Percentiles rank a stretch among this genome's conserved stretches.
These are phyloP conservation scores for Trypanosoma congolense DNA, from an alignment of 208 protist species.

Conservation along the genomic window DNA sequence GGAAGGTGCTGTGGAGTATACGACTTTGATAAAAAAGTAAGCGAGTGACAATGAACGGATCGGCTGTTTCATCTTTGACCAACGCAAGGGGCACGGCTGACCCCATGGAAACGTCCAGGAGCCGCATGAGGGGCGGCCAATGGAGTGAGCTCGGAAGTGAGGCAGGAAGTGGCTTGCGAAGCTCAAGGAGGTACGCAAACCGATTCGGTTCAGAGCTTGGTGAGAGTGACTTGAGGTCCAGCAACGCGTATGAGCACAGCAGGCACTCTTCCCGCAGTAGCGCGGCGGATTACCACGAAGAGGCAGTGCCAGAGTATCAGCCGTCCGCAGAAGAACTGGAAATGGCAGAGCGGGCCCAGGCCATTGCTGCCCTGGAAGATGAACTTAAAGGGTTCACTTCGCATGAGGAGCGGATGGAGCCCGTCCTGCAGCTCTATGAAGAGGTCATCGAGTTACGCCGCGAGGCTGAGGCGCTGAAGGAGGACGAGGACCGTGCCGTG, in stretches of 20 bases:
- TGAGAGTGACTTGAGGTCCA: not conserved
- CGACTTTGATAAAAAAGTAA: slow-evolving; percentile 9
- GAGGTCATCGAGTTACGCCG: slow-evolving; percentile 61
- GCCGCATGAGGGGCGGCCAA: not conserved
- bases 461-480: slow-evolving; percentile 56
- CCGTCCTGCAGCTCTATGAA: slow-evolving; percentile 66
- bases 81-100: too few species aligned
- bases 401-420: slow-evolving; percentile 24
- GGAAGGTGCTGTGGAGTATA: too few species aligned
- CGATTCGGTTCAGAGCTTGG: not conserved
- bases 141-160: not conserved
- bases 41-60: not conserved
- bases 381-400: slow-evolving; percentile 4
- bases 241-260: too few species aligned
- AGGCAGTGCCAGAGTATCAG: not conserved
- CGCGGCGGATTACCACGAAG: too few species aligned
- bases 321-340: not conserved
- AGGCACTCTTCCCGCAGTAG: too few species aligned
- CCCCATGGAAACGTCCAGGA: slow-evolving; percentile 1
- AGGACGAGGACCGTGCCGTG: slow-evolving; percentile 47
- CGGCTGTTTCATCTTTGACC: too few species aligned
- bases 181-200: not conserved
- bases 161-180: not conserved
- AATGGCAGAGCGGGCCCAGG: not conserved
- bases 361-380: slow-evolving; percentile 14